Evolutionary conservation across 2,329 filamentous ascomycete species (phyloP), one percentile per base, ranked within the genome.

Genomic region (Calonectria pseudoturangicola): DNA sequence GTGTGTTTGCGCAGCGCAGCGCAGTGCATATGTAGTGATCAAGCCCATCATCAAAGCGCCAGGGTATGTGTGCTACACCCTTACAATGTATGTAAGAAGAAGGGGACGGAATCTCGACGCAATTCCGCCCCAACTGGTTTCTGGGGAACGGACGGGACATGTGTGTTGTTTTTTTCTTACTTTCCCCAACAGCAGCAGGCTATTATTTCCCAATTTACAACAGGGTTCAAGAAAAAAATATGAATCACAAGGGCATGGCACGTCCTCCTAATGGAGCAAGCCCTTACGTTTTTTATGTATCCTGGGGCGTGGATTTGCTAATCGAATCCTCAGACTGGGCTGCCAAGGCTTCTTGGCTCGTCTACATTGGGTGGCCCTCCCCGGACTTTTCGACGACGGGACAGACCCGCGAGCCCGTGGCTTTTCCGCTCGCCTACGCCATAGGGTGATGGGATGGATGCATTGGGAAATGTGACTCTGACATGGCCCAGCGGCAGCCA

Each of bases 281-380:
- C 51, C 77, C 74, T 79, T 79, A 79, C 77, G 77, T 71, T 74
- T 75, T 68, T 78, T 76, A 77, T 66, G 73, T 78, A 74, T 68
- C 67, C 73, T 45, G 66, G 74, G 66, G 64, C 56, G 69, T 72
- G 71, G 67, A 67, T 75, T 79, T 79, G 76, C 77, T 79, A 77
- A 79, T 69, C 71, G 76, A 73, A 69, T 47, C 74, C 51, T 54
- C 54, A 66, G 66, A 66, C 47, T 66, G 69, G 66, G 64, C 39
- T 66, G 39, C 60, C 71, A 56, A 73, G 70, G 71, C 43, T 68
- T 69, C 54, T 58, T 58, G 54, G 54, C 54, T 39, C 54, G 54
- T 66, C 73, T 72, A 63, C 60, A 78, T 78, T 78, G 74, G 54
- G 54, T 36, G 18, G 36, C 54, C n/a, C 36, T n/a, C 54, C 50